Percentiles rank a stretch among this genome's conserved stretches.
Evolutionary conservation across 2,329 filamentous ascomycete species (phyloP).

Genomic region (Setomelanomma holmii): DNA sequence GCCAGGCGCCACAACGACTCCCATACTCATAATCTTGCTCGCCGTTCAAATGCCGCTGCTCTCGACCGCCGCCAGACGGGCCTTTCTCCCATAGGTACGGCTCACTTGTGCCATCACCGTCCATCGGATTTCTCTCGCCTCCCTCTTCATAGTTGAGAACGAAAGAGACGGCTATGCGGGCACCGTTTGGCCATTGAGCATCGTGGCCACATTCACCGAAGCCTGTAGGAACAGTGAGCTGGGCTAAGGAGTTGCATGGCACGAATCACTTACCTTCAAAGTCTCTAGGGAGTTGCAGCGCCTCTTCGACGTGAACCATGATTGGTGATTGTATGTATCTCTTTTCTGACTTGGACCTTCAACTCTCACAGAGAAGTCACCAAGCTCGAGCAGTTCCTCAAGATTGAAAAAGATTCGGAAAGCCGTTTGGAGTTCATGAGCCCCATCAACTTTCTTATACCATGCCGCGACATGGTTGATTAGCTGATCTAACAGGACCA

Average conservation of each 20-base stretch:
- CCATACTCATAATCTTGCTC: slow-evolving; percentile 63
- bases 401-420: no score
- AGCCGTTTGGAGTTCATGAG: no score
- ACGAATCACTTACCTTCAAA: slow-evolving; percentile 36
- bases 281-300: slow-evolving; percentile 47
- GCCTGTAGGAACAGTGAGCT: slow-evolving; percentile 43
- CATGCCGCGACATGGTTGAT: no score
- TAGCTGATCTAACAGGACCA: no score
- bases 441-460: no score
- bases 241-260: neutral
- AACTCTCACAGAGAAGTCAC: no score
- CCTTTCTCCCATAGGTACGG: slow-evolving; percentile 48
- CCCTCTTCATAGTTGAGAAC: slow-evolving; percentile 49
- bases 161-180: slow-evolving; percentile 49
- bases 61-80: slow-evolving; percentile 35
- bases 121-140: slow-evolving; percentile 41
- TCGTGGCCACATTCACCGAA: slow-evolving; percentile 51
- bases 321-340: no score
- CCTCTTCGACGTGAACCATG: slow-evolving; percentile 43
- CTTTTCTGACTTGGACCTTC: no score
- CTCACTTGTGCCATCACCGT: slow-evolving; percentile 43
- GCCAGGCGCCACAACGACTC: slow-evolving; percentile 58
- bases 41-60: slow-evolving; percentile 55
- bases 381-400: no score
- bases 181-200: slow-evolving; percentile 46